A percentile compares a stretch with the other conserved stretches of the same genome.
Evolutionary conservation across 768 basidiomycete species (phyloP).

Genomic region (Naematelia aurantialba): DNA sequence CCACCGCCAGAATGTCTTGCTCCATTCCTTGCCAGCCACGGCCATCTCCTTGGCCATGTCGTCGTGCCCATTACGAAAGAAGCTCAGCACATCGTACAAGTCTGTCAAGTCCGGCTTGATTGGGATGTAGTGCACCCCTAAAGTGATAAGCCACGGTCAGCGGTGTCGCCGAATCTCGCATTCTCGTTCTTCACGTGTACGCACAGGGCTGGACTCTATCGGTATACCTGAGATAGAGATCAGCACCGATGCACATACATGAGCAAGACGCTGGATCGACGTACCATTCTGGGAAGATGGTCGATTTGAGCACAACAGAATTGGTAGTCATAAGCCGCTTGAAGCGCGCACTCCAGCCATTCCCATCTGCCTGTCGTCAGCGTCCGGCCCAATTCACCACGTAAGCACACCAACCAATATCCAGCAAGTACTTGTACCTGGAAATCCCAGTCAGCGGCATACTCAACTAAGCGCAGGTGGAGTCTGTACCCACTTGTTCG

Average conservation of each 20-base stretch:
- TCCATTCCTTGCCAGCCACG: slow-evolving; percentile 49
- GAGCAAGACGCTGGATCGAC: slow-evolving; percentile 16
- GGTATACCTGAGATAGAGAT: slow-evolving; percentile 9
- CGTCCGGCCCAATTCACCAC: neutral
- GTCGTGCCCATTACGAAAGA: slow-evolving; percentile 48
- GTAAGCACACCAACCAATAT: slow-evolving; percentile 35
- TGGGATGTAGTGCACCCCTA: slow-evolving; percentile 49
- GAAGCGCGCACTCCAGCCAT: slow-evolving; percentile 51
- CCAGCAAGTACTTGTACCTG: slow-evolving; percentile 47
- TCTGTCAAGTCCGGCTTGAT: slow-evolving; percentile 52
- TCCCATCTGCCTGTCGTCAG: slow-evolving; percentile 37
- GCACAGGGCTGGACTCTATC: slow-evolving; percentile 28
- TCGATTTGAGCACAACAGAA: slow-evolving; percentile 46
- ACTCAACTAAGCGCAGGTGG: neutral
- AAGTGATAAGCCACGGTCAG: neutral
- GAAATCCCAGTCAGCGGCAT: neutral
- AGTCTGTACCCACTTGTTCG: slow-evolving; percentile 28
- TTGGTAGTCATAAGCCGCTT: slow-evolving; percentile 49
- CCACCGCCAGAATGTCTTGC: slow-evolving; percentile 46
- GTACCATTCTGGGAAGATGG: slow-evolving; percentile 50
- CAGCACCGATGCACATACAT: neutral
- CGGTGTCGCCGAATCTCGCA: neutral
- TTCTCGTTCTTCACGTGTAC: too few relatives aligned
- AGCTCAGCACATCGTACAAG: slow-evolving; percentile 51
- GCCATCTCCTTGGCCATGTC: slow-evolving; percentile 51